Conservation (phyloP, 2,329 filamentous ascomycete genomes). For the Colletotrichum orbiculare region DNA sequence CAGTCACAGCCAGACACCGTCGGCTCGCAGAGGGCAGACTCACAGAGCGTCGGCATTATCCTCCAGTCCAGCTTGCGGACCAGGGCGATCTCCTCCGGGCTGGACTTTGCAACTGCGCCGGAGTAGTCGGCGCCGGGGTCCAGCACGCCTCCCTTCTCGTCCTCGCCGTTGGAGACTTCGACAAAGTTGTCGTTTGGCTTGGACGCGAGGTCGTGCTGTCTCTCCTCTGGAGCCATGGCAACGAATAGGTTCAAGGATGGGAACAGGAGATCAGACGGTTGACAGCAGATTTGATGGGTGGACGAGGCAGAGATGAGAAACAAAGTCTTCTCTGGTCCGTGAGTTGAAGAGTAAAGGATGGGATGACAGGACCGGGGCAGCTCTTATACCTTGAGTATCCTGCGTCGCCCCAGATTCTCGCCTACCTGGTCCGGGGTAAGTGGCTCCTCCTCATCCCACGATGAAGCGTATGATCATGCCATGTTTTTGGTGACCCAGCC, state of each 20-base stretch:
- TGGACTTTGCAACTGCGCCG: conserved; percentile 47
- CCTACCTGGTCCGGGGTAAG: conserved; percentile 19
- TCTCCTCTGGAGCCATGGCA: conserved; percentile 24
- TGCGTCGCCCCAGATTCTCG: conserved; percentile 1
- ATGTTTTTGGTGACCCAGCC: neutral
- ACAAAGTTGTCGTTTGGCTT: conserved; percentile 42
- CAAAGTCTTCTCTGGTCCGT: neutral
- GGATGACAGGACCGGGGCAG: neutral
- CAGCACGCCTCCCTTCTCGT: conserved; percentile 41
- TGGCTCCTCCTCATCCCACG: conserved; percentile 3
- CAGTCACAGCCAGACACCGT: neutral
- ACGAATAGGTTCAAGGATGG: neutral
- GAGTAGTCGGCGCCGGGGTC: conserved; percentile 45
- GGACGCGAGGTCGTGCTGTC: conserved; percentile 37
- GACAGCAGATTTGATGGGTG: neutral
- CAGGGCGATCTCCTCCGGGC: conserved; percentile 48
- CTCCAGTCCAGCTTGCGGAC: conserved; percentile 50
- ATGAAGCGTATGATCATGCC: conserved; percentile 15
- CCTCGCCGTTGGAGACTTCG: conserved; percentile 36
- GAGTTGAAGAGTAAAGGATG: neutral
- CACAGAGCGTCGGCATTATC: conserved; percentile 54
- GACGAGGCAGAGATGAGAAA: neutral
- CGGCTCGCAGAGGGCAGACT: neutral
- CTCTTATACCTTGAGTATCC: conserved; percentile 16
- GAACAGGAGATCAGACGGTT: neutral